phyloP scores from a whole-genome alignment of 2,329 filamentous ascomycete species.

The Fusarium ambrosium region DNA sequence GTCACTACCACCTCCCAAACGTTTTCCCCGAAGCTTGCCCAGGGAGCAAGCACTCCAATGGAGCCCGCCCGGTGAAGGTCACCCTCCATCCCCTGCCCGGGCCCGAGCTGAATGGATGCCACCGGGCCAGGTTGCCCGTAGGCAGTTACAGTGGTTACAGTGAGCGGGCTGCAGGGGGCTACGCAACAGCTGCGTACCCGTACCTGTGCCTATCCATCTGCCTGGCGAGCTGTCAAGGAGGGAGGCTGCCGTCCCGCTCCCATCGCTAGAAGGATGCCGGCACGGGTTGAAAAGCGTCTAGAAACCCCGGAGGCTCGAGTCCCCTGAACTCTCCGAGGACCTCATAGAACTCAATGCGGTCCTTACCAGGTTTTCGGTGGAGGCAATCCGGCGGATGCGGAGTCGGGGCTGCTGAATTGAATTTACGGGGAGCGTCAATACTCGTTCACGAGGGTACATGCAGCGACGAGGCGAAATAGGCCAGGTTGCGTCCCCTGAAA shows the following conservation, averaged over 20 bases:
- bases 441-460: constrained; percentile 14
- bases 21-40: constrained; percentile 1
- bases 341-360: constrained; percentile 4
- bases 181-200: constrained; percentile 9
- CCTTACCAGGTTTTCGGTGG: constrained; percentile 10
- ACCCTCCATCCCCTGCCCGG: constrained; percentile 4
- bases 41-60: not conserved
- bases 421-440: constrained; percentile 8
- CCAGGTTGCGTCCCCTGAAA: constrained; percentile 2
- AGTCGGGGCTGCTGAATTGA: constrained; percentile 20
- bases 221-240: constrained; percentile 4
- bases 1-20: not conserved
- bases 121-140: not conserved
- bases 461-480: constrained; percentile 22
- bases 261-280: constrained; percentile 2
- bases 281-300: constrained; percentile 5
- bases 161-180: constrained; percentile 21
- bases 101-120: constrained; percentile 20
- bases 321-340: constrained; percentile 15
- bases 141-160: constrained; percentile 21
- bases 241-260: not conserved
- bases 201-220: not conserved
- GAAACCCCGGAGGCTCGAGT: constrained; percentile 5
- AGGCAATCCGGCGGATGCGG: constrained; percentile 25
- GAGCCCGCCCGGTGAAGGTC: constrained; percentile 1